Evolutionary conservation across 306 rosid genomes (phyloP).

Genomic region (Lathyrus aphaca): DNA sequence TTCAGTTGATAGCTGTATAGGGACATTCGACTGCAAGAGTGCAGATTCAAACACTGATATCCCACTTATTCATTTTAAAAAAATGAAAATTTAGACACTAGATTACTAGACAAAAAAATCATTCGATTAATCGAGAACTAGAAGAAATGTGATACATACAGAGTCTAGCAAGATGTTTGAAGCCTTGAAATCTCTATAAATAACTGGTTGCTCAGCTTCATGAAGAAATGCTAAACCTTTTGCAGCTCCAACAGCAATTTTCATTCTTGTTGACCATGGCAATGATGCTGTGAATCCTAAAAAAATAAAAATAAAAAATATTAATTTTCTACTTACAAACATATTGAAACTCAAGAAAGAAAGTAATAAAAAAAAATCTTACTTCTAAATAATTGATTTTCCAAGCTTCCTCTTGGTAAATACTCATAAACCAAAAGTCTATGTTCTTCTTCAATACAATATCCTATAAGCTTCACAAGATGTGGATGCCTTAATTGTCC

Average conservation of each 20-base stretch:
- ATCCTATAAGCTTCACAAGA: slow-evolving; percentile 89
- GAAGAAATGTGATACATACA: slow-evolving; percentile 41
- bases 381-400: slow-evolving; percentile 92
- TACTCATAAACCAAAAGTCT: slow-evolving; percentile 79
- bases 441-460: slow-evolving; percentile 88
- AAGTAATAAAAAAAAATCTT: slow-evolving; percentile 18
- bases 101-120: background rate
- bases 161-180: slow-evolving; percentile 89
- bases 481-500: slow-evolving; percentile 89
- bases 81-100: too few relatives aligned
- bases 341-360: background rate
- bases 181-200: slow-evolving; percentile 86
- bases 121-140: background rate
- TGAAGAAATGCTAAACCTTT: slow-evolving; percentile 87
- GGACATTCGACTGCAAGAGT: too few relatives aligned
- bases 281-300: slow-evolving; percentile 73
- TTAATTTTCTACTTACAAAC: background rate
- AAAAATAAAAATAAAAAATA: background rate
- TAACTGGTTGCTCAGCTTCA: slow-evolving; percentile 82
- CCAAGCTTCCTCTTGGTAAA: slow-evolving; percentile 96
- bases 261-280: slow-evolving; percentile 91
- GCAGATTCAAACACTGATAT: too few relatives aligned
- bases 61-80: too few relatives aligned
- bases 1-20: too few relatives aligned
- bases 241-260: slow-evolving; percentile 92